Conservation (phyloP, 257 asterid species). For the Petunia axillaris region DNA sequence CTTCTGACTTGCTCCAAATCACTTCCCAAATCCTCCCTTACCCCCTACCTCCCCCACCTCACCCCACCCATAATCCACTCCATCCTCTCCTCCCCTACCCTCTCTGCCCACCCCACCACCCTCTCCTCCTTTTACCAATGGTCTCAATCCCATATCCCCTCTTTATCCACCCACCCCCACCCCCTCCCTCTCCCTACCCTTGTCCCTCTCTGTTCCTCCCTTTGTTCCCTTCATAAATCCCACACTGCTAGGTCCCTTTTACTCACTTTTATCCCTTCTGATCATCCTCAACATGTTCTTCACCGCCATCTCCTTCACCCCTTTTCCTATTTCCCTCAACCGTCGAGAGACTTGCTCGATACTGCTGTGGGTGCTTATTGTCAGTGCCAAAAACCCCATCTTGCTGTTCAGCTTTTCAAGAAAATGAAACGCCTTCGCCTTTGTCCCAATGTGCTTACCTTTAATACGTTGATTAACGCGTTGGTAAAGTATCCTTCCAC, state of each 20-base stretch:
- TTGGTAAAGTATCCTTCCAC: slow-evolving; percentile 64
- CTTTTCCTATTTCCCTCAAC: slow-evolving; percentile 51
- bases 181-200: slow-evolving; percentile 52
- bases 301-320: slow-evolving; percentile 82
- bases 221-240: slow-evolving; percentile 59
- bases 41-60: slow-evolving; percentile 57
- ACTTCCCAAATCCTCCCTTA: slow-evolving; percentile 38
- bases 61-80: slow-evolving; percentile 65
- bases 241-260: slow-evolving; percentile 62
- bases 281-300: slow-evolving; percentile 70
- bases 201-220: slow-evolving; percentile 54
- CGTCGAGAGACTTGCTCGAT: slow-evolving; percentile 55
- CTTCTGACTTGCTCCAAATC: slow-evolving; percentile 45
- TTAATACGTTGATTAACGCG: slow-evolving; percentile 57
- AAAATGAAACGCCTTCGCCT: slow-evolving; percentile 68
- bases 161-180: slow-evolving; percentile 43
- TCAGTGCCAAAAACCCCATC: slow-evolving; percentile 58
- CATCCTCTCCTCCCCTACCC: slow-evolving; percentile 58
- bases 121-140: slow-evolving; percentile 57
- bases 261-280: slow-evolving; percentile 54
- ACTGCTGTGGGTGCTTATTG: slow-evolving; percentile 68
- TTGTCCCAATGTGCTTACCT: slow-evolving; percentile 49
- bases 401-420: slow-evolving; percentile 68
- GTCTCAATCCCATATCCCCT: slow-evolving; percentile 46
- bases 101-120: slow-evolving; percentile 52